phyloP scores from a whole-genome alignment of 23 red algal species.

The Porphyridium purpureum region DNA sequence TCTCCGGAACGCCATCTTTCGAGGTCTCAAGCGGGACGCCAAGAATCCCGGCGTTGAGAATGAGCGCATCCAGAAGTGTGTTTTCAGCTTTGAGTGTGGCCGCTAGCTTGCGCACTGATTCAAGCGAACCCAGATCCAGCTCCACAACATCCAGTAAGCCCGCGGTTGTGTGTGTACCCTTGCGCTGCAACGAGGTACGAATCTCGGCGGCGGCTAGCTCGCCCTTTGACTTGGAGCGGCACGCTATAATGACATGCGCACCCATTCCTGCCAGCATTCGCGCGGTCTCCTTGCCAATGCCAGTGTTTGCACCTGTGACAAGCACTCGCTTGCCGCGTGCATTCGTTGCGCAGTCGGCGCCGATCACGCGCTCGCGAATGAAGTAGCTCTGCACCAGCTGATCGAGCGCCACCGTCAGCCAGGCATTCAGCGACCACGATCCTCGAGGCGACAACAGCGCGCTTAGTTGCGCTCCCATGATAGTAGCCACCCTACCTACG shows the following conservation, averaged over 20 bases:
- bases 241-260: constrained; percentile 50
- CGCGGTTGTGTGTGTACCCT: too few species aligned
- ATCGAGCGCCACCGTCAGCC: too few species aligned
- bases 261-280: constrained; percentile 23
- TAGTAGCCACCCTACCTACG: too few species aligned
- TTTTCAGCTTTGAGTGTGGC: background rate
- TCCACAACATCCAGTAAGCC: constrained; percentile 2
- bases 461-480: too few species aligned
- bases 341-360: too few species aligned
- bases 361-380: too few species aligned
- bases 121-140: constrained; percentile 37
- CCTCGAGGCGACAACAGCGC: too few species aligned
- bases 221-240: constrained; percentile 36
- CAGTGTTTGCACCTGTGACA: constrained; percentile 83
- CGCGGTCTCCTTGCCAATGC: constrained; percentile 74
- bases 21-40: constrained; percentile 10
- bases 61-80: constrained; percentile 25
- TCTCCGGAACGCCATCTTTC: constrained; percentile 24
- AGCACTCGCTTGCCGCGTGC: constrained; percentile 8
- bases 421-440: too few species aligned
- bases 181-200: background rate
- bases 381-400: too few species aligned
- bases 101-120: constrained; percentile 54
- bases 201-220: constrained; percentile 9
- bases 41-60: constrained; percentile 86